phyloP scores from a whole-genome alignment of 805 yeast species.

The Starmerella vitae region DNA sequence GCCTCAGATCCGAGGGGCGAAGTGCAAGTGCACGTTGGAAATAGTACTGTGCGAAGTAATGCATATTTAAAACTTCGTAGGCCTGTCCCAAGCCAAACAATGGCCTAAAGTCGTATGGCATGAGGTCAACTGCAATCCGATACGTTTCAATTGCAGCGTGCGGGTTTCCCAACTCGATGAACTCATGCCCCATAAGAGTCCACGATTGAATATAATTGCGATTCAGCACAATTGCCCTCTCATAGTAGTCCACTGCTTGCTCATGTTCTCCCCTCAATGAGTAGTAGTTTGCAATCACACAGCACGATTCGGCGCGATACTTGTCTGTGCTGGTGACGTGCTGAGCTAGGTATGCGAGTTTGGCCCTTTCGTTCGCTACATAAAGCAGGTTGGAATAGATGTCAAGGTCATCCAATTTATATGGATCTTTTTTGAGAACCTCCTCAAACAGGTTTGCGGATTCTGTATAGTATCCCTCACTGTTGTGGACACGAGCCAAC shows the following conservation, averaged over 20 bases:
- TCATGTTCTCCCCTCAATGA: conserved; percentile 88
- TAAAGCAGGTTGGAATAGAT: conserved; percentile 87
- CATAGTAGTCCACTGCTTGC: conserved; percentile 83
- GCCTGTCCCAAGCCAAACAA: conserved; percentile 99
- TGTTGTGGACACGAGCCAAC: conserved; percentile 67
- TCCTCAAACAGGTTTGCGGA: conserved; percentile 72
- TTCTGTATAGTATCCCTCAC: conserved; percentile 67
- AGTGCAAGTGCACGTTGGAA: conserved; percentile 82
- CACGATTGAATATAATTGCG: conserved; percentile 78
- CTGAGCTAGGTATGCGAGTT: conserved; percentile 77
- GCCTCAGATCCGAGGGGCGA: conserved; percentile 77
- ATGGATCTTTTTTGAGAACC: conserved; percentile 61
- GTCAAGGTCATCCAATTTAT: conserved; percentile 81
- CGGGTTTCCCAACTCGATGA: conserved; percentile 86
- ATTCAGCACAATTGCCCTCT: conserved; percentile 73
- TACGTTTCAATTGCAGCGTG: conserved; percentile 97
- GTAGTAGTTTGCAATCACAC: conserved; percentile 86
- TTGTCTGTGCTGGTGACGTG: conserved; percentile 68
- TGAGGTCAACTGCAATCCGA: conserved; percentile 82
- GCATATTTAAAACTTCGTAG: conserved; percentile 92
- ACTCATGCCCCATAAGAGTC: conserved; percentile 99
- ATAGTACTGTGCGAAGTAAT: conserved; percentile 77
- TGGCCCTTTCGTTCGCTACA: conserved; percentile 80
- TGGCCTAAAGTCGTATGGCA: conserved; percentile 79
- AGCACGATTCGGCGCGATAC: conserved; percentile 87